Evolutionary conservation across 1,284 basidiomycete genomes (phyloP).

Genomic region (Laetiporus sulphureus): DNA sequence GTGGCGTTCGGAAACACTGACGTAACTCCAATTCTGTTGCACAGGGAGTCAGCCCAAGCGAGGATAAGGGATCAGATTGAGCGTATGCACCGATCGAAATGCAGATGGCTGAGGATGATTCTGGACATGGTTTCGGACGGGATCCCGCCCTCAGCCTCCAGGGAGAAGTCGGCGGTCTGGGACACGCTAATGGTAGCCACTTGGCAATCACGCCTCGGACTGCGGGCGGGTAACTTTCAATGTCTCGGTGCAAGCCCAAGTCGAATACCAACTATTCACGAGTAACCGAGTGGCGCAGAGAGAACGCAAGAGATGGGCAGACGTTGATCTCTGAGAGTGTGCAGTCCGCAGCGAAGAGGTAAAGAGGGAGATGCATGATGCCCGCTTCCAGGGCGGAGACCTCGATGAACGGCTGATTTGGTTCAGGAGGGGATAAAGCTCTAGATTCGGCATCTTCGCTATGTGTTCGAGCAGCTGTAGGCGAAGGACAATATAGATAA

Average conservation of each 20-base stretch:
- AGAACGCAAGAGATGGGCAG: slow-evolving; percentile 42
- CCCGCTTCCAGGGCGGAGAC: slow-evolving; percentile 49
- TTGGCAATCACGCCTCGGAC: slow-evolving; percentile 7
- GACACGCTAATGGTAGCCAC: slow-evolving; percentile 22
- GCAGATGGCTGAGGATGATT: slow-evolving; percentile 46
- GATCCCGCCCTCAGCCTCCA: slow-evolving; percentile 41
- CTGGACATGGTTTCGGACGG: slow-evolving; percentile 33
- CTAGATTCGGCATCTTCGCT: too few species aligned
- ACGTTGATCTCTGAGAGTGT: slow-evolving; percentile 25
- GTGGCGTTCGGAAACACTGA: slow-evolving; percentile 37
- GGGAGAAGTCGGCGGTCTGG: slow-evolving; percentile 41
- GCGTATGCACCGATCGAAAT: slow-evolving; percentile 40
- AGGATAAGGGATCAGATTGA: too few species aligned
- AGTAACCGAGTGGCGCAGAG: slow-evolving; percentile 38
- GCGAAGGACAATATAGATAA: too few species aligned
- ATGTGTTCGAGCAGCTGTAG: too few species aligned
- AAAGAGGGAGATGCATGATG: slow-evolving; percentile 28
- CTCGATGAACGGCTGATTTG: slow-evolving; percentile 11
- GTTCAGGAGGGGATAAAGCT: slow-evolving; percentile 11
- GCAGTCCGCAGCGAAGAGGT: slow-evolving; percentile 26
- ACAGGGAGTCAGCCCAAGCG: too few species aligned
- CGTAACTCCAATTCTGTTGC: too few species aligned
- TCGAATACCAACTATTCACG: slow-evolving; percentile 40
- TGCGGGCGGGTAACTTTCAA: slow-evolving; percentile 33
- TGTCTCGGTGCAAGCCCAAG: slow-evolving; percentile 43